Base-by-base conservation (phyloP, 495 filamentous ascomycete species). In the Penicillium coffeae region DNA sequence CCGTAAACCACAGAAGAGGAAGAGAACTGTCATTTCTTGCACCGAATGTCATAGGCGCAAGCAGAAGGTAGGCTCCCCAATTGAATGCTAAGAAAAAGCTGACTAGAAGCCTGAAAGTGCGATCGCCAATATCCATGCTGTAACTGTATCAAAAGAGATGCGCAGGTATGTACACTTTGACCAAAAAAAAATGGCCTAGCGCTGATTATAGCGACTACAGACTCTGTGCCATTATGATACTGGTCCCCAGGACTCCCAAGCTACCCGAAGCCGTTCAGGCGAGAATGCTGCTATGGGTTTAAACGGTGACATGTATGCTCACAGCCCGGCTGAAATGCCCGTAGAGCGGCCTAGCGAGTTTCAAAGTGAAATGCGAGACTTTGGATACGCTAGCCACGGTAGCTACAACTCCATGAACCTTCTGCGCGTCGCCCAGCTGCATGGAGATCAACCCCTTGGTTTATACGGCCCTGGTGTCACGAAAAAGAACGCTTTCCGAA, bases 11-110 rank as follows among this genome's bases (percentile, higher is more conserved):
- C 68, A 67, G 14, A 84, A 85, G 59, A 75, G 84, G 46, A 78
- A 76, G 46, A 75, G 80, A 34, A 74, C 76, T 32, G 75, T 83
- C 25, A 79, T 83, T 18, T 81, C 77, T 1, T 85, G 81, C 52
- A 80, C 73, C 14, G 80, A 85, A 56, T 85, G 81, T 45, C 80
- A 85, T 56, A 65, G 80, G 42, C 70, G 80, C 42, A 85, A 83
- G 56, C 80, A 83, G 60, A 83, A 83, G 76, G 50, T 53, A 48
- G 21, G 38, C 7, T 18, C 37, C 19, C 37, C 16, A 32, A n/a
- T 6, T 19, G 9, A 12, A 34, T 15, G 22, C 25, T 21, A 15
- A 45, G 14, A 14, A 44, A 32, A 36, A 3, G 20, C 3, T 8
- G 38, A 53, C 38, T 38, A 34, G 38, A 39, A 6, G 14, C 21